These are phyloP conservation scores for Wickerhamomyces mucosus DNA, from an alignment of 805 yeast genomes.

Conservation along the genomic window DNA sequence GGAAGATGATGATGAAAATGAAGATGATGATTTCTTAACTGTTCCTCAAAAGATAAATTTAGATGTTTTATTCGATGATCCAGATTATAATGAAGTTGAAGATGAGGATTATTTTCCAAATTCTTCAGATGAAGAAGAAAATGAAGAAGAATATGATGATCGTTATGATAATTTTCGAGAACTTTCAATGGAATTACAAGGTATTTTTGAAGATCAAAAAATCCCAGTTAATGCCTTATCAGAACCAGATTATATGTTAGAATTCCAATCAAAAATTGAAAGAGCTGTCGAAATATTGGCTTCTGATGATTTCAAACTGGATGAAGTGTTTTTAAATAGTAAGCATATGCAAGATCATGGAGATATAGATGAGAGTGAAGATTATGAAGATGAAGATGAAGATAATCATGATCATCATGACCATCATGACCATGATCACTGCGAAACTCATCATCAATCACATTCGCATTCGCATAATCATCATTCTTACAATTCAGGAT, in stretches of 20 bases:
- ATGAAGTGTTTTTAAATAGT: not conserved
- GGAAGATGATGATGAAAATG: conserved; percentile 8
- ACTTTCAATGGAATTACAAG: conserved; percentile 4
- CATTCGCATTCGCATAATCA: conserved; percentile 1
- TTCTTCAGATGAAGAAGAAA: conserved; percentile 2
- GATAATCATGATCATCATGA: conserved; percentile 36
- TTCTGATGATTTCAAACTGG: not conserved
- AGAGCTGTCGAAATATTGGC: not conserved
- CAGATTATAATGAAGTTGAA: conserved; percentile 14
- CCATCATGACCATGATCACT: too few species aligned
- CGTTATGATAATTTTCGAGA: conserved; percentile 8
- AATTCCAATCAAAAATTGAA: not conserved
- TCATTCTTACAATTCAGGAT: not conserved
- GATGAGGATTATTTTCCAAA: conserved; percentile 6
- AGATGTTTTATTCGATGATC: conserved; percentile 11
- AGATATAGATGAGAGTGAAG: conserved; percentile 28
- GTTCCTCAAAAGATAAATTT: not conserved
- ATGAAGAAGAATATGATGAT: conserved; percentile 13
- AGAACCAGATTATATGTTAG: not conserved
- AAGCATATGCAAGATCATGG: conserved; percentile 19
- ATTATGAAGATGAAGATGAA: conserved; percentile 24
- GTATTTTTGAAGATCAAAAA: not conserved
- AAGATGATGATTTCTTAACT: conserved; percentile 1
- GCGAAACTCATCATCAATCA: conserved; percentile 4
- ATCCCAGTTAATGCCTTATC: not conserved